Conservation (phyloP, 2,329 filamentous ascomycete genomes). For the Fusarium beomiforme region DNA sequence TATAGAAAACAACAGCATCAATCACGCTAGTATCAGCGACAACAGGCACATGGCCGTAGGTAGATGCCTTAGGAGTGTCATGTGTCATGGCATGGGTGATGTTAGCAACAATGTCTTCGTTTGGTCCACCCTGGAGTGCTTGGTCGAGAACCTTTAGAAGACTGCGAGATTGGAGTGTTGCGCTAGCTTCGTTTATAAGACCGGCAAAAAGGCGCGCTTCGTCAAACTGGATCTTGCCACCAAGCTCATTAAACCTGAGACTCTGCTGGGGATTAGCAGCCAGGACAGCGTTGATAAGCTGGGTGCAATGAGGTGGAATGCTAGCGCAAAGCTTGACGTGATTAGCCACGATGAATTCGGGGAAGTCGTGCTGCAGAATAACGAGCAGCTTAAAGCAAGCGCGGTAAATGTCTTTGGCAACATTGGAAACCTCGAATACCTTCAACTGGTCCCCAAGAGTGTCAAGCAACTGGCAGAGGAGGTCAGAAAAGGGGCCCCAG, state of each 20-base stretch:
- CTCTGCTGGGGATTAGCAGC: conserved; percentile 78
- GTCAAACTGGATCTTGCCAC: conserved; percentile 79
- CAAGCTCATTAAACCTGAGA: conserved; percentile 75
- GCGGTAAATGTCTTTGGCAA: conserved; percentile 85
- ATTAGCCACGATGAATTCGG: conserved; percentile 90
- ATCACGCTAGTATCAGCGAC: conserved; percentile 76
- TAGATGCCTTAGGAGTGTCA: conserved; percentile 65
- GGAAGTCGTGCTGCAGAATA: conserved; percentile 91
- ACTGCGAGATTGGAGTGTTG: conserved; percentile 64
- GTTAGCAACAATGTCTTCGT: conserved; percentile 78
- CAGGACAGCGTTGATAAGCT: conserved; percentile 88
- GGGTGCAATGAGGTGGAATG: conserved; percentile 84
- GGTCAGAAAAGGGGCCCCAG: conserved; percentile 79
- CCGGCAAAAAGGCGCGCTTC: conserved; percentile 76
- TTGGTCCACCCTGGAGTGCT: conserved; percentile 68
- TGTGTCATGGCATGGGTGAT: conserved; percentile 78
- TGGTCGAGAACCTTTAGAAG: conserved; percentile 69
- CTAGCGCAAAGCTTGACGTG: conserved; percentile 83
- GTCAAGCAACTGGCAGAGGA: conserved; percentile 76
- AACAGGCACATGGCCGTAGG: conserved; percentile 73
- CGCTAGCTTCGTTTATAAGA: conserved; percentile 70
- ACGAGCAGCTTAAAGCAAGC: conserved; percentile 84
- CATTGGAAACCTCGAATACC: conserved; percentile 71
- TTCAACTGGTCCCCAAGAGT: conserved; percentile 86
- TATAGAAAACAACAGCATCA: conserved; percentile 84